Evolutionary conservation across 352 stramenopile genomes (phyloP).

Genomic region (Pythium dissotocum): DNA sequence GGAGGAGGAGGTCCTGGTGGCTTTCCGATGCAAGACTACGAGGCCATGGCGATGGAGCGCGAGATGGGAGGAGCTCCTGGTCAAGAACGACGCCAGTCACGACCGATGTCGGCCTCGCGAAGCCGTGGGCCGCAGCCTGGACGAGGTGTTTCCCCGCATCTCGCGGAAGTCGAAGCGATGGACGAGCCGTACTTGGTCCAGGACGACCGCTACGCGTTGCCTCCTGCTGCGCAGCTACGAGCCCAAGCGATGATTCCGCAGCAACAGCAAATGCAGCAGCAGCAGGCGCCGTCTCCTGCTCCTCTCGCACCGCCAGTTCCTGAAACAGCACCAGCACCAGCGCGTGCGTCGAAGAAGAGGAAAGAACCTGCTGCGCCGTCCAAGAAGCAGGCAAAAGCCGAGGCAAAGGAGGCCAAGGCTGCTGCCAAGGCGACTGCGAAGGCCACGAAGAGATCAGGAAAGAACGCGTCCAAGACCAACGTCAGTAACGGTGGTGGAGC

Average conservation of each 20-base stretch:
- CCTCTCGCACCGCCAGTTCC: neutral
- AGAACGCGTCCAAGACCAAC: constrained; percentile 3
- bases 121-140: neutral
- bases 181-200: constrained; percentile 17
- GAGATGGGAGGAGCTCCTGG: neutral
- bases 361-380: constrained; percentile 16
- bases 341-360: constrained; percentile 16
- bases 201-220: constrained; percentile 11
- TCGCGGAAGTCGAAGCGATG: neutral
- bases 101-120: constrained; percentile 7
- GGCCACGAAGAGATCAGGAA: neutral
- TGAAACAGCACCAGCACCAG: neutral
- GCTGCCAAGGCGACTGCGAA: neutral
- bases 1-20: neutral
- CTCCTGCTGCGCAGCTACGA: neutral
- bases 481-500: neutral
- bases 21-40: constrained; percentile 23
- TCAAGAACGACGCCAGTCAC: neutral
- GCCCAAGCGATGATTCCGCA: neutral
- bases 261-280: neutral
- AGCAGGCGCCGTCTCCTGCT: neutral
- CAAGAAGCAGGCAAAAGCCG: constrained; percentile 9
- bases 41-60: constrained; percentile 19
- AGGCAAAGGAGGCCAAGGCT: constrained; percentile 3
- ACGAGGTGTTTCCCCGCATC: neutral